A percentile compares a stretch with the other conserved stretches of the same genome.
These are phyloP conservation scores for Yamadazyma kitorensis DNA, from an alignment of 805 yeast genomes.

Conservation along the genomic window DNA sequence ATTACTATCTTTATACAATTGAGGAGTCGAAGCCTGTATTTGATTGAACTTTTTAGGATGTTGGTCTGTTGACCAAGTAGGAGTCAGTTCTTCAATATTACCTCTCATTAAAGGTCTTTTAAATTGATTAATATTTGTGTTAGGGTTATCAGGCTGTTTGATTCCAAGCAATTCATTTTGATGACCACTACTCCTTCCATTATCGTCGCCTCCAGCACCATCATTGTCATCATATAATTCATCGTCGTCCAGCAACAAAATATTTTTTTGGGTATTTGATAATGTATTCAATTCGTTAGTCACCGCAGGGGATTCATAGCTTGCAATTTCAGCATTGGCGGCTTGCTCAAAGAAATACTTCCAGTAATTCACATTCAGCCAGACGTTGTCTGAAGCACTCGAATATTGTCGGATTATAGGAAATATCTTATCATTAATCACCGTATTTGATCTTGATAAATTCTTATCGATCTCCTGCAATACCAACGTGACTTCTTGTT, in stretches of 20 bases:
- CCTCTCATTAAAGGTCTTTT: slow-evolving; percentile 20
- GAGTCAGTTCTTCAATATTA: slow-evolving; percentile 27
- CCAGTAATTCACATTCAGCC: slow-evolving; percentile 72
- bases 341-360: slow-evolving; percentile 74
- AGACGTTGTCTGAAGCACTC: slow-evolving; percentile 53
- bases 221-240: slow-evolving; percentile 6
- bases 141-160: no score
- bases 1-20: not conserved
- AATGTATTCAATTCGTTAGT: slow-evolving; percentile 18
- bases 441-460: slow-evolving; percentile 62
- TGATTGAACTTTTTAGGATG: slow-evolving; percentile 13
- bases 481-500: slow-evolving; percentile 74
- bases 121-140: slow-evolving; percentile 2
- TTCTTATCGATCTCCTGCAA: slow-evolving; percentile 79
- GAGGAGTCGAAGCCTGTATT: slow-evolving; percentile 10
- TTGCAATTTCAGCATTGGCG: slow-evolving; percentile 60
- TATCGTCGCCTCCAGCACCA: not conserved
- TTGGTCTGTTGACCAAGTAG: slow-evolving; percentile 34
- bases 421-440: slow-evolving; percentile 63
- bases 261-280: slow-evolving; percentile 16
- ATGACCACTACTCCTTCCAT: not conserved
- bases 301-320: slow-evolving; percentile 44
- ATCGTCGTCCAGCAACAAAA: slow-evolving; percentile 18
- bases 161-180: no score
- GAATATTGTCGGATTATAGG: slow-evolving; percentile 68